Evolutionary conservation across 163 green algal genomes (phyloP), one percentile per base, ranked within the genome.

Genomic region (Smithsoniella earleae): DNA sequence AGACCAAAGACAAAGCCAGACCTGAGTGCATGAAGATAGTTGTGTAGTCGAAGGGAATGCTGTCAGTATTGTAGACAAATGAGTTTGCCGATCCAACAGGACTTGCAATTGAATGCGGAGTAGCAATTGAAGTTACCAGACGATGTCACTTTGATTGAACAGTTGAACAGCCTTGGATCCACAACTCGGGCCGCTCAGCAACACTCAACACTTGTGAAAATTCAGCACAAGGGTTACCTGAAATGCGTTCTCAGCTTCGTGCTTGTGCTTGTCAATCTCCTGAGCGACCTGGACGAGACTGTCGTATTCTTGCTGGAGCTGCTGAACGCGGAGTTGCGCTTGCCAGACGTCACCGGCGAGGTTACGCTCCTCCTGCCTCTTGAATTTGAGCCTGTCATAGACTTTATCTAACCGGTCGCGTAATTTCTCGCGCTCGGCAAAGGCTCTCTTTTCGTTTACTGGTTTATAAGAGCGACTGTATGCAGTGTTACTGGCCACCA

Each of bases 311-410:
- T 69, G 27, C 58, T 38, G 58, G 1, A 69, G 58, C 25, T 69
- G 58, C 25, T 16, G 8, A 30, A 69, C 58, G 20, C 58, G 20
- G 27, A 34, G 0, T 36, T 69, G 45, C 34, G 76, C 78, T 74
- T 84, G 75, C 62, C 80, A 65, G 25, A 91, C 74, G 55, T 91
- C 86, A 13, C 72, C 76, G 20, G 54, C 46, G 62, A 89, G 73
- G 6, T 77, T 76, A 4, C 66, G 52, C 78, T 94, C 87, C 62
- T 92, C 83, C 2, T 80, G 72, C 3, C 85, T 83, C 76, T 86
- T 84, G 37, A 82, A 77, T 79, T 89, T 90, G 38, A 94, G 82
- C 73, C 79, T 77, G 64, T 90, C 86, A 58, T 91, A 92, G 52
- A 82, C 83, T 2, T 43, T 45, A 66, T 90, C 83, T 30, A 91